phyloP scores from a whole-genome alignment of 2,329 filamentous ascomycete species.

The Didymella keratinophila region DNA sequence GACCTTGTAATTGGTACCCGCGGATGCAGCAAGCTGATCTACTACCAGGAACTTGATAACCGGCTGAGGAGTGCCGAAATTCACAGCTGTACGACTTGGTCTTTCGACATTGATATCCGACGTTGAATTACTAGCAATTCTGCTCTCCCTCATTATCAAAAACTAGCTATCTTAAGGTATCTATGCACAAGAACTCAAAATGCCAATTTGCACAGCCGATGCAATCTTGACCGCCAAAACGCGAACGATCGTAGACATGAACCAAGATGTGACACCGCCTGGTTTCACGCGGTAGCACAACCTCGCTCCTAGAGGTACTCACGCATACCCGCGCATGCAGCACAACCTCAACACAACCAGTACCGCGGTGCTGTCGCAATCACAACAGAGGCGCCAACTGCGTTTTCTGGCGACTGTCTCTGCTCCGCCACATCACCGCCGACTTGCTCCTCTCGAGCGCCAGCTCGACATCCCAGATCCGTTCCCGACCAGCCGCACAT shows the following conservation, averaged over 20 bases:
- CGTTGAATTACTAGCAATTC: not conserved
- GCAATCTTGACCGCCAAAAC: not conserved
- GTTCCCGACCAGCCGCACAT: constrained; percentile 3
- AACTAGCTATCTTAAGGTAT: constrained; percentile 7
- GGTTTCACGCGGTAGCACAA: constrained; percentile 14
- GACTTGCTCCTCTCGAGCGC: constrained; percentile 6
- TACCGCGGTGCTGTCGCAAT: not conserved
- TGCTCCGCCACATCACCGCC: not conserved
- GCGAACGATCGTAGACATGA: not conserved
- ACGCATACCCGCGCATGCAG: constrained; percentile 12
- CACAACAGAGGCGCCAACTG: not conserved
- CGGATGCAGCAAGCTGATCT: not conserved
- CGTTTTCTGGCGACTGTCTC: not conserved
- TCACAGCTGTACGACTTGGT: too few species aligned
- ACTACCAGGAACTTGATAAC: not conserved
- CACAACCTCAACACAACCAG: constrained; percentile 7
- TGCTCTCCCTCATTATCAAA: not conserved
- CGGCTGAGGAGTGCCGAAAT: not conserved
- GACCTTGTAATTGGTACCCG: not conserved
- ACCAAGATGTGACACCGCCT: not conserved
- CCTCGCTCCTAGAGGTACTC: not conserved
- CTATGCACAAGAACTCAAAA: constrained; percentile 16
- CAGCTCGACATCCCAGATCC: constrained; percentile 15
- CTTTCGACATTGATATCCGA: not conserved
- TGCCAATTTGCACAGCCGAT: not conserved